Evolutionary conservation across 345 rosid species (phyloP).

Genomic region (Sisymbrium altissimum): DNA sequence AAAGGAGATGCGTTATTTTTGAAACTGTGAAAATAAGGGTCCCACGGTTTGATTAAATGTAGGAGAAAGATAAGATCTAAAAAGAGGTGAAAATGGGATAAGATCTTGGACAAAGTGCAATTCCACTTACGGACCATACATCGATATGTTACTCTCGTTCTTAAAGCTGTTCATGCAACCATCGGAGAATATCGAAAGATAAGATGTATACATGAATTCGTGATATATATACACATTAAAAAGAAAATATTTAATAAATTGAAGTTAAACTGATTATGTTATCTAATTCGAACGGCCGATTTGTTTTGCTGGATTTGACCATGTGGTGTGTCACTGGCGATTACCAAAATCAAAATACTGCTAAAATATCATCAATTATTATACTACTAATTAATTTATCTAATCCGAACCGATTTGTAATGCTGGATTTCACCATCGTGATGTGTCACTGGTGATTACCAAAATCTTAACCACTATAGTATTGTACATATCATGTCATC

Average conservation of each 20-base stretch:
- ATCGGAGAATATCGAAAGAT: not conserved
- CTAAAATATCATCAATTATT: not conserved
- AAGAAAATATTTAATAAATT: not conserved
- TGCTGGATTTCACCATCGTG: slow-evolving; percentile 10
- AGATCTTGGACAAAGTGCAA: slow-evolving; percentile 34
- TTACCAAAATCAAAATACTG: slow-evolving; percentile 5
- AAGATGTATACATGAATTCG: not conserved
- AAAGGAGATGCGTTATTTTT: not conserved
- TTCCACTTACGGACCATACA: slow-evolving; percentile 13
- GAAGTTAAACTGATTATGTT: not conserved
- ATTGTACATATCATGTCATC: slow-evolving; percentile 11
- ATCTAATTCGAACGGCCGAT: not conserved
- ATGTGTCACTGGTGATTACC: slow-evolving; percentile 18
- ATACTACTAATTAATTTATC: not conserved
- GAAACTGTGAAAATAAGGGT: slow-evolving; percentile 4
- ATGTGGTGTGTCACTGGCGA: not conserved
- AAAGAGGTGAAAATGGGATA: slow-evolving; percentile 15
- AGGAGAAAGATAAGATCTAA: slow-evolving; percentile 21
- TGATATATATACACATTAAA: not conserved
- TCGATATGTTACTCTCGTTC: slow-evolving; percentile 5
- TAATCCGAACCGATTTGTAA: not conserved
- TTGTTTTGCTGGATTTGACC: slow-evolving; percentile 3
- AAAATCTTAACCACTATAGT: slow-evolving; percentile 9
- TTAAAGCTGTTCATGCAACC: not conserved
- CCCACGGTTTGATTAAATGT: slow-evolving; percentile 16